These are phyloP conservation scores for Chaetomium olivaceum DNA, from an alignment of 2,329 filamentous ascomycete species.

Conservation along the genomic window DNA sequence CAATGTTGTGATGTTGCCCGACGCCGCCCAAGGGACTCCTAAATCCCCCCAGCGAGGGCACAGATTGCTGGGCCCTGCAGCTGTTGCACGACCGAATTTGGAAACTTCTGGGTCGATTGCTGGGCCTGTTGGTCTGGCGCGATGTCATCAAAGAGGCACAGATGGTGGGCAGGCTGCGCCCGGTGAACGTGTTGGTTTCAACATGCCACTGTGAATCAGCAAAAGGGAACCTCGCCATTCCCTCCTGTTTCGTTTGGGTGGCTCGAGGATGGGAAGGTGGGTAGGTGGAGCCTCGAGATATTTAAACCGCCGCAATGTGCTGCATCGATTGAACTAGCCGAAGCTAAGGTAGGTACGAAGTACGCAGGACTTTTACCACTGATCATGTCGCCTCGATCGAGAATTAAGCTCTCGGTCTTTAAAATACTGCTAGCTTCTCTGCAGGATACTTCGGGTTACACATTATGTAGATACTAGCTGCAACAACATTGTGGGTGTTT, in stretches of 20 bases:
- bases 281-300: not conserved
- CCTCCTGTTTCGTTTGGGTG: not conserved
- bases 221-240: not conserved
- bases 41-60: constrained; percentile 8
- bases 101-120: constrained; percentile 7
- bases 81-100: constrained; percentile 13
- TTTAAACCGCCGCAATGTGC: not conserved
- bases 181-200: constrained; percentile 23
- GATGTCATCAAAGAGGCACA: constrained; percentile 16
- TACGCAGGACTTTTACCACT: too few species aligned
- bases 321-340: not conserved
- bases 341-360: not conserved
- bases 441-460: not conserved
- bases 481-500: not conserved
- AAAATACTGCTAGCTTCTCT: not conserved
- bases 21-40: constrained; percentile 20
- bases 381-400: not conserved
- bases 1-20: constrained; percentile 20
- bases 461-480: not conserved
- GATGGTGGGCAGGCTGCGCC: constrained; percentile 7
- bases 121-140: constrained; percentile 2
- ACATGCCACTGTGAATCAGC: constrained; percentile 13
- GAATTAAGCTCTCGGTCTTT: not conserved
- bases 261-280: not conserved
- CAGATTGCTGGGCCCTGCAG: not conserved